Evolutionary conservation across 352 stramenopile species (phyloP), one percentile per base, ranked within the genome.

Genomic region (Phytopythium boreale): DNA sequence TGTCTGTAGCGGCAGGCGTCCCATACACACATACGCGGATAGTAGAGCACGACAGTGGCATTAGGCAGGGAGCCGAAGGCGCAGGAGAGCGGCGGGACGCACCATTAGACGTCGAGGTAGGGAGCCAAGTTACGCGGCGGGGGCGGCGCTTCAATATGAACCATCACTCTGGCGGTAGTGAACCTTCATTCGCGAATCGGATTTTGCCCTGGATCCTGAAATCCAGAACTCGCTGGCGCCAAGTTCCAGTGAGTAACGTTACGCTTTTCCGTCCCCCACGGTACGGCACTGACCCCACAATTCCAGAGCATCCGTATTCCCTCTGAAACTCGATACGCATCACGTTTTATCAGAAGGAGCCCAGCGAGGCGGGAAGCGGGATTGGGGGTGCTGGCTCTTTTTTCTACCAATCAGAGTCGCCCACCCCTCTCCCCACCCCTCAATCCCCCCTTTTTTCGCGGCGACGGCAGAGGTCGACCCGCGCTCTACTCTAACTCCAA

Each of bases 331-430:
- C 43, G 43, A 50, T 50, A 24, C 41, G 29, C 29, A 34, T n/a
- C n/a, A n/a, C 0, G 34, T 39, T 34, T 39, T 39, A 39, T 39
- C 10, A 39, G 34, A 39, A 39, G 10, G 10, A 39, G 10, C 4
- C 34, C 34, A 14, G 34, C 34, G 34, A 39, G 34, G 10, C 6
- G 11, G 34, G 6, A 14, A 39, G 10, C 34, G 10, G 34, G 5
- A 39, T 39, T 39, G 34, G 34, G 41, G 41, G 41, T 50, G 51
- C 72, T 80, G 72, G 56, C 67, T 80, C 70, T 77, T 80, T 80
- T 77, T 79, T 79, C 70, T 70, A 43, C 73, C 73, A 80, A 80
- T 80, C 34, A 52, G 51, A 71, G 59, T 66, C 12, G 14, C 70
- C 66, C 50, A 10, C 47, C 24, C 24, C 24, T 29, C 31, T 19